Conservation (phyloP, 768 basidiomycete genomes). For the Tylopilus subfusipes region DNA sequence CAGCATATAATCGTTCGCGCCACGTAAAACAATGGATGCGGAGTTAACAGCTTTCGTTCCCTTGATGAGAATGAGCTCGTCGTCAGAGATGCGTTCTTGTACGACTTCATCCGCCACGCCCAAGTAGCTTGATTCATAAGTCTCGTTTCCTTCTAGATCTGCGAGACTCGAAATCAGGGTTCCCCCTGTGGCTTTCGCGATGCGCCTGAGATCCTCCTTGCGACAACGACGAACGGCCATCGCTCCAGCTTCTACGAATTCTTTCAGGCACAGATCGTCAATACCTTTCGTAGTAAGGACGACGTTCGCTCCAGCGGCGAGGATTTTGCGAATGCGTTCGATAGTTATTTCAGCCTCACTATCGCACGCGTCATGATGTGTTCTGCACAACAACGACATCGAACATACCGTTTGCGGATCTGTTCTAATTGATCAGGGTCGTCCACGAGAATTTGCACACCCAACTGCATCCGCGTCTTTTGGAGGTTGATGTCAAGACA, state of each 20-base stretch:
- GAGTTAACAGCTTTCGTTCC: conserved; percentile 96
- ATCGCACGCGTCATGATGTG: conserved; percentile 10
- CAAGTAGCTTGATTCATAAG: conserved; percentile 87
- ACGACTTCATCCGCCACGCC: conserved; percentile 95
- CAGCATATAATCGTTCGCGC: conserved; percentile 98
- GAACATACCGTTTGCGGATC: conserved; percentile 80
- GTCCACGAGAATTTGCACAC: conserved; percentile 95
- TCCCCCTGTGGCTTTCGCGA: conserved; percentile 96
- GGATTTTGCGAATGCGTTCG: conserved; percentile 92
- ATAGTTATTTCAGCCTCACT: conserved; percentile 96
- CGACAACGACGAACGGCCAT: conserved; percentile 98
- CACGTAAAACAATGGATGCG: conserved; percentile 87
- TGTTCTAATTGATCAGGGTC: conserved; percentile 96
- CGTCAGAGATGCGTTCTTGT: conserved; percentile 97
- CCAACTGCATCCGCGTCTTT: conserved; percentile 96
- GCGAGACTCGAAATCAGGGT: conserved; percentile 89
- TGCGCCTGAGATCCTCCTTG: conserved; percentile 95
- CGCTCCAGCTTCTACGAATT: conserved; percentile 97
- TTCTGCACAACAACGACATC: neutral
- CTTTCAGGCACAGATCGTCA: conserved; percentile 96
- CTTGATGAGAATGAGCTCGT: conserved; percentile 95
- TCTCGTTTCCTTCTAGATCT: conserved; percentile 96
- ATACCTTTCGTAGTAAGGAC: conserved; percentile 98
- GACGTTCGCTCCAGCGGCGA: conserved; percentile 95
- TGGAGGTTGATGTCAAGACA: conserved; percentile 98